phyloP scores from a whole-genome alignment of 2,329 filamentous ascomycete genomes.

The Akanthomyces lecanii region DNA sequence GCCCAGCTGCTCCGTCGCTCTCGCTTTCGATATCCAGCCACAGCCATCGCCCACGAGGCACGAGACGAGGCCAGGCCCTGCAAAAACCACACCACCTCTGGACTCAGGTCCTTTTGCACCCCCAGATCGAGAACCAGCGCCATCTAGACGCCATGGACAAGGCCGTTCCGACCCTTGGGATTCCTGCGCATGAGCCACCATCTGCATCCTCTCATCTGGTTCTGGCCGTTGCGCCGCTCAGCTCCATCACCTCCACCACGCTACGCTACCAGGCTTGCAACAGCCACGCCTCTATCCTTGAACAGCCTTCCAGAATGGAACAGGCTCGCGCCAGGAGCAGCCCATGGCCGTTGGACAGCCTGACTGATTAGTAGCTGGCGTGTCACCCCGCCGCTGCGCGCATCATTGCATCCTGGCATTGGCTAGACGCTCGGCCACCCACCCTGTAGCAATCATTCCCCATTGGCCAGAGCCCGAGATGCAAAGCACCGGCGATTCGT shows the following conservation, averaged over 20 bases:
- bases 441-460: background rate
- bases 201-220: conserved; percentile 13
- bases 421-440: background rate
- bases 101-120: conserved; percentile 6
- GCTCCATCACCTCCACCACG: background rate
- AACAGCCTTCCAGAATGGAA: background rate
- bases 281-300: background rate
- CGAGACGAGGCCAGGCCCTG: background rate
- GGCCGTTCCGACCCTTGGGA: background rate
- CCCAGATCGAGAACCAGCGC: conserved; percentile 14
- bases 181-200: conserved; percentile 13
- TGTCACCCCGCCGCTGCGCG: background rate
- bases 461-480: conserved; percentile 13
- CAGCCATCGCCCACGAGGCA: no score
- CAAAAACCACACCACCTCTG: background rate
- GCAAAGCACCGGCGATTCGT: background rate
- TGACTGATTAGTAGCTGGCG: background rate
- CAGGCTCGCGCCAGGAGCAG: background rate
- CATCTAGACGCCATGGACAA: conserved; percentile 12
- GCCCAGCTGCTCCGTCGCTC: background rate
- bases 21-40: background rate
- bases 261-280: no score
- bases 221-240: background rate
- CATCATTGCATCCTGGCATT: background rate
- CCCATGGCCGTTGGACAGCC: background rate